Base-by-base conservation (phyloP, 352 stramenopile genomes). In the Pythium angustatum region DNA sequence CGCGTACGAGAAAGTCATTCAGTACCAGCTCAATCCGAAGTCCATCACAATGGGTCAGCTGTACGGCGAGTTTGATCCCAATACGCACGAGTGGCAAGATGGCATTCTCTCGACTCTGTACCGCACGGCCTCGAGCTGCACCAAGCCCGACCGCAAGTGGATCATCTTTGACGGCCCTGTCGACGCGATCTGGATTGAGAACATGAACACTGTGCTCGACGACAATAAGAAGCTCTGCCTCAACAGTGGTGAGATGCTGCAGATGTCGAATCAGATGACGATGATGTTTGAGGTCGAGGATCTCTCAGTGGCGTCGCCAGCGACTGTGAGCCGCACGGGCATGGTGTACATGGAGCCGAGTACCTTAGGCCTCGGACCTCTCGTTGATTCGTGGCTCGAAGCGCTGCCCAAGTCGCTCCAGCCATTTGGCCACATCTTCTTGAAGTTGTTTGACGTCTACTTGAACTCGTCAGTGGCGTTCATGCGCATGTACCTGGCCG, bases 231-330 rank as follows among this genome's bases (percentile, higher is more conserved):
- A 98, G 63, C 71, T 98, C 1, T 98, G 92, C 56, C 71, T 98
- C 3, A 97, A 96, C 50, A 97, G 81, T 56, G 95, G 95, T 5
- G 94, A 98, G 74, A 97, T 97, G 71, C 76, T 98, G 41, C 93
- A 97, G 62, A 98, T 98, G 94, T 96, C 87, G 4, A 83, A 91
- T 41, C 79, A 97, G 40, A 98, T 98, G 95, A 97, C 92, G 8
- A 98, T 98, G 94, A 98, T 98, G 91, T 98, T 98, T 56, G 95
- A 98, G 69, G 90, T 97, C n/a, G 93, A 98, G 67, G 95, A 98
- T 58, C 74, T 98, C 1, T 93, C 83, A 0, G 93, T 98, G 2
- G 95, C 95, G 19, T 98, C 93, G 3, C 95, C 95, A 0, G 95
- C 95, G 33, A 98, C 95, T 3, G 95, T 98, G 11, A 97, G 87